Base-by-base conservation (phyloP, 805 yeast species). In the Yamadazyma ubonensis region DNA sequence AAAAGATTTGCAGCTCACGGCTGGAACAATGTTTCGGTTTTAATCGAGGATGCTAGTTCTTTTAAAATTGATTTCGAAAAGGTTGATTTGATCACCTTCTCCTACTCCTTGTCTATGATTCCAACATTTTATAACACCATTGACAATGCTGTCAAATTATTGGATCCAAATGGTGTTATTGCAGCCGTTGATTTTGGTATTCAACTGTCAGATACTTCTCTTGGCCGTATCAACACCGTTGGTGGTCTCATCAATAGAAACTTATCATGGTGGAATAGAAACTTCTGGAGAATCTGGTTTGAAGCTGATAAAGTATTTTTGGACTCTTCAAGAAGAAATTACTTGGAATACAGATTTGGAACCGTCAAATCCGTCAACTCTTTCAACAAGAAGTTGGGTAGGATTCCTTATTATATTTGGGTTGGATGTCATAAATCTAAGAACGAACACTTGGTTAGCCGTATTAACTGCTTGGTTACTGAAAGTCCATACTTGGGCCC, bases 261-360 rank as follows among this genome's bases (percentile, higher is more conserved):
- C 57, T 80, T 77, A 45, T 82, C 87, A 19, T 86, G 95, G 95
- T 45, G 83, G 41, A 71, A 76, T 36, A 72, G 95, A 57, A 83
- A 86, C 21, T 86, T 86, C 57, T 86, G 95, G 95, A 75, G 89
- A 55, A 67, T 82, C 31, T 86, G 95, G 95, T 86, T 86, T 59
- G 95, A 86, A 61, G 82, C 83, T 38, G 95, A 86, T 60, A 75
- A 81, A 41, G 95, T 86, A 2, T 82, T 78, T 52, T 71, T 86
- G 49, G 95, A 86, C 55, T 79, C 89, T 22, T 75, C 88, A 6
- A 78, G 95, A 65, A 78, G 95, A 64, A 88, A 83, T 54, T 86
- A 85, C 62, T 71, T 86, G 52, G 95, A 86, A 60, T 84, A 86
- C 63, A 75, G 77, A 53, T 86, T 86, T 53, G 95, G 95, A 22